Conservation (phyloP, 2,329 filamentous ascomycete species). For the Pseudocercospora pini-densiflorae region DNA sequence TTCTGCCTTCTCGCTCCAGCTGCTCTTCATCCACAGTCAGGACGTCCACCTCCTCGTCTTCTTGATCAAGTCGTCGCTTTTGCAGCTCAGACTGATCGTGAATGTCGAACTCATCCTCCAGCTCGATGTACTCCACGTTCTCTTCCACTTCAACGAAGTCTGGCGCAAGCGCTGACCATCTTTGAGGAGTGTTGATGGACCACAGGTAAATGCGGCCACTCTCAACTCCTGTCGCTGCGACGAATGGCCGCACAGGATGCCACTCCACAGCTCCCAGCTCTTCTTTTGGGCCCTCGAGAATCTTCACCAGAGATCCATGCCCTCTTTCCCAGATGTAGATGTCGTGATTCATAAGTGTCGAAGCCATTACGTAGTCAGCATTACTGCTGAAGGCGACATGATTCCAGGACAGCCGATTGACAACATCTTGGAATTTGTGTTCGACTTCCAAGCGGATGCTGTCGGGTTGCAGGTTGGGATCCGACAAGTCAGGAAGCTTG, state of each 20-base stretch:
- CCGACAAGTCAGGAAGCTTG: slow-evolving; percentile 74
- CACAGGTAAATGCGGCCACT: slow-evolving; percentile 93
- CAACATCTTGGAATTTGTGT: slow-evolving; percentile 98
- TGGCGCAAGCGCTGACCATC: slow-evolving; percentile 95
- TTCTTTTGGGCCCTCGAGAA: slow-evolving; percentile 94
- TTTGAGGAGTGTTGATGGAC: slow-evolving; percentile 92
- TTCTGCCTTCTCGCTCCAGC: slow-evolving; percentile 40
- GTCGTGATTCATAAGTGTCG: slow-evolving; percentile 97
- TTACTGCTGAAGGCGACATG: slow-evolving; percentile 94
- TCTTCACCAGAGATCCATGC: slow-evolving; percentile 92
- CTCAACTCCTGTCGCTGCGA: slow-evolving; percentile 91
- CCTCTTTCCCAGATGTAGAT: slow-evolving; percentile 98
- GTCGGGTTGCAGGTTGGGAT: slow-evolving; percentile 73
- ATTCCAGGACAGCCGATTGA: slow-evolving; percentile 95
- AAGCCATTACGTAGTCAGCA: slow-evolving; percentile 94
- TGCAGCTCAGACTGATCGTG: slow-evolving; percentile 94
- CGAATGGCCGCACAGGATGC: slow-evolving; percentile 85
- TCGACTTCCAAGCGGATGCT: slow-evolving; percentile 89
- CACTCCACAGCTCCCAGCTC: slow-evolving; percentile 97
- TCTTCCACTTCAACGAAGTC: slow-evolving; percentile 98
- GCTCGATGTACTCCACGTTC: slow-evolving; percentile 94
- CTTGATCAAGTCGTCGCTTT: slow-evolving; percentile 83
- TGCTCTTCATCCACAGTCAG: slow-evolving; percentile 71
- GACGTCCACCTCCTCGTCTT: slow-evolving; percentile 94
- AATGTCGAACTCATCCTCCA: slow-evolving; percentile 97